Evolutionary conservation across 2,329 filamentous ascomycete genomes (phyloP).

Genomic region (Drechslerella dactyloides): DNA sequence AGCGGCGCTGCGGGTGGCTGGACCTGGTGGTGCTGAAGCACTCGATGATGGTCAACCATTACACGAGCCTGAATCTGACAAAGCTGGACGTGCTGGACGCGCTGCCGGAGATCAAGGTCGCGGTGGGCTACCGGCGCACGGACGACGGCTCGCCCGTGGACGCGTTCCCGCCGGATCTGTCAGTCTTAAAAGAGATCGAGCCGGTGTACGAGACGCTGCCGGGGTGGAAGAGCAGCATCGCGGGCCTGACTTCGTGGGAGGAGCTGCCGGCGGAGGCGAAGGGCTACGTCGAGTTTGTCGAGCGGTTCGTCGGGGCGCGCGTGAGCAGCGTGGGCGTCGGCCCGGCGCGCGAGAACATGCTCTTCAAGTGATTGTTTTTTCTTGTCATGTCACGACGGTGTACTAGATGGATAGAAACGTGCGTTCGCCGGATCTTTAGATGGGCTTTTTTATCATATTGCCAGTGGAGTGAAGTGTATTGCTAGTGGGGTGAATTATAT

Average conservation of each 20-base stretch:
- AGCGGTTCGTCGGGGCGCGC: conserved; percentile 69
- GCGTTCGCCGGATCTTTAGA: no score
- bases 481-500: no score
- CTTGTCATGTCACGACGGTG: no score
- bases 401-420: no score
- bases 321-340: conserved; percentile 72
- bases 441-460: no score
- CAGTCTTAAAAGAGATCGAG: conserved; percentile 66
- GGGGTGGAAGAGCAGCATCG: conserved; percentile 72
- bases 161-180: conserved; percentile 70
- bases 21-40: conserved; percentile 74
- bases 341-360: conserved; percentile 66
- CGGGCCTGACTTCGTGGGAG: conserved; percentile 65
- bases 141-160: conserved; percentile 62
- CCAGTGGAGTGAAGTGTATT: no score
- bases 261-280: conserved; percentile 70
- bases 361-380: conserved; percentile 24
- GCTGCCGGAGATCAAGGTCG: conserved; percentile 76
- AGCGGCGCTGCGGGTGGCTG: conserved; percentile 58
- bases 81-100: conserved; percentile 75
- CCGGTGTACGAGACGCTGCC: conserved; percentile 72
- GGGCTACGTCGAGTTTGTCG: conserved; percentile 72
- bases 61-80: conserved; percentile 68
- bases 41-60: conserved; percentile 70
- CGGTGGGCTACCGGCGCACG: conserved; percentile 70